A percentile compares a stretch with the other conserved stretches of the same genome.
Conservation (phyloP, 768 basidiomycete genomes). For the Lentinula raphanica region DNA sequence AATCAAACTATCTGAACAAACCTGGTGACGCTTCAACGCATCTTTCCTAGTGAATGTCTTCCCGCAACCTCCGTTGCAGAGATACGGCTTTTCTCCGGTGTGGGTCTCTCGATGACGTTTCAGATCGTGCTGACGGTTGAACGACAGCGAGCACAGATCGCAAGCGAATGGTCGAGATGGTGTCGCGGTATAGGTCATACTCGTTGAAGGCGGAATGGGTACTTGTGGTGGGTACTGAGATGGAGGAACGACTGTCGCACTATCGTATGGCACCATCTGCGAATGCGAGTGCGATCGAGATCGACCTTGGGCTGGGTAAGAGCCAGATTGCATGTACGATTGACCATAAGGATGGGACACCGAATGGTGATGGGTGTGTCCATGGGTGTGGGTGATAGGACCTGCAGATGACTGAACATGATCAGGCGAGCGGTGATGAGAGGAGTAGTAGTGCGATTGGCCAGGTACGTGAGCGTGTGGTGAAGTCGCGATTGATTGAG, state of each 20-base stretch:
- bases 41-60: constrained; percentile 88
- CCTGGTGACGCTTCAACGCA: constrained; percentile 83
- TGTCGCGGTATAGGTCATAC: constrained; percentile 43
- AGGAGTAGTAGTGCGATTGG: constrained; percentile 30
- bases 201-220: constrained; percentile 25
- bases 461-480: constrained; percentile 26
- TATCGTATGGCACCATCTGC: constrained; percentile 25
- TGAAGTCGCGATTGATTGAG: constrained; percentile 9
- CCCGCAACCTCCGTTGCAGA: constrained; percentile 79
- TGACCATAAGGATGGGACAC: constrained; percentile 13
- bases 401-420: constrained; percentile 10
- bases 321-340: constrained; percentile 2
- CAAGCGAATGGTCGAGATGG: constrained; percentile 60
- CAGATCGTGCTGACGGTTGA: constrained; percentile 82
- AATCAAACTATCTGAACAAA: constrained; percentile 24
- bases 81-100: constrained; percentile 79
- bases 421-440: constrained; percentile 14
- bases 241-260: constrained; percentile 14
- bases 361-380: constrained; percentile 12
- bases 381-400: constrained; percentile 16
- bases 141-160: constrained; percentile 73
- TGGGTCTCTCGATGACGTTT: constrained; percentile 83
- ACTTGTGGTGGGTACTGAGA: constrained; percentile 30
- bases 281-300: constrained; percentile 39
- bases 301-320: constrained; percentile 2